Evolutionary conservation across 2,329 filamentous ascomycete genomes (phyloP).

Genomic region (Pseudogymnoascus sp.): DNA sequence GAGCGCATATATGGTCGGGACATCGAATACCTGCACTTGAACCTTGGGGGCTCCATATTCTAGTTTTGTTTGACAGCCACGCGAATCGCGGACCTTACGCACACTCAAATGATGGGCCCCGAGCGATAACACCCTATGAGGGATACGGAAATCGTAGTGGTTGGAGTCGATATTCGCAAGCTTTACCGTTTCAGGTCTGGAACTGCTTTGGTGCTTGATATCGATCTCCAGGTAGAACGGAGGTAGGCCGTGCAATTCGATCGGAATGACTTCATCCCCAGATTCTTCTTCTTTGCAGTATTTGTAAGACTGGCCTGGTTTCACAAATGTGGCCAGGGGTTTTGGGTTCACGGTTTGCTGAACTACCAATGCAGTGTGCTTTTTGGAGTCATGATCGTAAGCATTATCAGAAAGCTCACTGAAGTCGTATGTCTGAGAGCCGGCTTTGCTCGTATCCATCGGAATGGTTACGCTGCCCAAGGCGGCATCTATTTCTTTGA

Average conservation of each 20-base stretch:
- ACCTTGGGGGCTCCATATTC: slow-evolving; percentile 67
- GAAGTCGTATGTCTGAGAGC: slow-evolving; percentile 81
- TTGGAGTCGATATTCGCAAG: slow-evolving; percentile 72
- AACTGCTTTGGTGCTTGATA: slow-evolving; percentile 81
- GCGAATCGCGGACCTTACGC: slow-evolving; percentile 78
- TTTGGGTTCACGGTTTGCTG: slow-evolving; percentile 79
- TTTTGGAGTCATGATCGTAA: slow-evolving; percentile 65
- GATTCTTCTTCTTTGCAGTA: slow-evolving; percentile 82
- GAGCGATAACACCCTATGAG: slow-evolving; percentile 73
- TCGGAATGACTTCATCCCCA: slow-evolving; percentile 79
- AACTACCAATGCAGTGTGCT: slow-evolving; percentile 59
- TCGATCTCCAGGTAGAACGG: slow-evolving; percentile 89
- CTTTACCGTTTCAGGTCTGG: slow-evolving; percentile 70
- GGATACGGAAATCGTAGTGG: slow-evolving; percentile 73
- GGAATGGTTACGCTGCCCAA: slow-evolving; percentile 69
- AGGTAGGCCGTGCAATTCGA: slow-evolving; percentile 71
- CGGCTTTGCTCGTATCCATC: slow-evolving; percentile 78
- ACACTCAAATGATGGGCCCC: slow-evolving; percentile 88
- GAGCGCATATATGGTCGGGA: slow-evolving; percentile 80
- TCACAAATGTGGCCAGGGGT: slow-evolving; percentile 72
- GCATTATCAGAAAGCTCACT: slow-evolving; percentile 74
- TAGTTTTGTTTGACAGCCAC: slow-evolving; percentile 75
- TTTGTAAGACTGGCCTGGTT: slow-evolving; percentile 88
- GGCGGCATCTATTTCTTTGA: slow-evolving; percentile 69
- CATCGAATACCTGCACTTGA: slow-evolving; percentile 86